These are phyloP conservation scores for Pythium vanterpoolii DNA, from an alignment of 352 stramenopile species.

Conservation along the genomic window DNA sequence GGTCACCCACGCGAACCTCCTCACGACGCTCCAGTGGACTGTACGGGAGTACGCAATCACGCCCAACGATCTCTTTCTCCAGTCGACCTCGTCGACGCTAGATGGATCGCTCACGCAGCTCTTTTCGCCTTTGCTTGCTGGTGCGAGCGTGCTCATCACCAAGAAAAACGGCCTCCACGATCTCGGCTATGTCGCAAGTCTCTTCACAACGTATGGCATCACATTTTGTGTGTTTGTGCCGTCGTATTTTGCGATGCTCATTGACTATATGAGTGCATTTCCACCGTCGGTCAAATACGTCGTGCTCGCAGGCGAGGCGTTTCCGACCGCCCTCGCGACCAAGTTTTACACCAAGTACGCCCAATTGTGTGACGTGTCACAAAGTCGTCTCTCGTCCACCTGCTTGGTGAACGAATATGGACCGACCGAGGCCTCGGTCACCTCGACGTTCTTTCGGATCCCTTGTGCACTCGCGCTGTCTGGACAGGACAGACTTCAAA, in stretches of 20 bases:
- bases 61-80: conserved; percentile 52
- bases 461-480: conserved; percentile 26
- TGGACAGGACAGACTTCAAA: conserved; percentile 18
- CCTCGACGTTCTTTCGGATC: conserved; percentile 37
- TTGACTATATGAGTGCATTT: conserved; percentile 42
- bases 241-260: conserved; percentile 52
- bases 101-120: conserved; percentile 61
- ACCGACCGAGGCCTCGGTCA: conserved; percentile 49
- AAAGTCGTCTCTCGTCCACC: conserved; percentile 6
- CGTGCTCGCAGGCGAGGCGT: conserved; percentile 41
- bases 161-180: conserved; percentile 47
- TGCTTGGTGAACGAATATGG: conserved; percentile 56
- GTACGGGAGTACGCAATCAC: conserved; percentile 51
- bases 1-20: conserved; percentile 51
- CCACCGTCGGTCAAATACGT: conserved; percentile 34
- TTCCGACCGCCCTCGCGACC: conserved; percentile 40
- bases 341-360: conserved; percentile 41
- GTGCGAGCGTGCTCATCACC: conserved; percentile 39
- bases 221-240: conserved; percentile 57
- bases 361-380: neutral
- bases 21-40: conserved; percentile 56
- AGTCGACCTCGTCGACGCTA: conserved; percentile 58
- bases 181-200: conserved; percentile 30
- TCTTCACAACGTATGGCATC: conserved; percentile 27
- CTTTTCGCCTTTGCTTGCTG: conserved; percentile 43